A percentile compares a stretch with the other conserved stretches of the same genome.
phyloP scores from a whole-genome alignment of 495 filamentous ascomycete genomes.

The Penicillium lividum region DNA sequence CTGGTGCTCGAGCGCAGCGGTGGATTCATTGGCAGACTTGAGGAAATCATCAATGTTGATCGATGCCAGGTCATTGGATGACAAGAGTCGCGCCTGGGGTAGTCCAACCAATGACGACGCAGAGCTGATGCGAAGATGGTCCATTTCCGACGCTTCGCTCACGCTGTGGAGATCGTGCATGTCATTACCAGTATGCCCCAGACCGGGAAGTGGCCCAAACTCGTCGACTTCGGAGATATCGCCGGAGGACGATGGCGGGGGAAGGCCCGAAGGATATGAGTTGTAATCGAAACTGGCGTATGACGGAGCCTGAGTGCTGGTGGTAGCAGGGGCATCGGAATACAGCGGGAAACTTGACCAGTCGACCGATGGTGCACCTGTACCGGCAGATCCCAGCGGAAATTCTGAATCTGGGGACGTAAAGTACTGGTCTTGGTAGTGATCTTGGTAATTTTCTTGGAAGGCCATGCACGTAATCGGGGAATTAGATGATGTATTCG shows the following conservation, averaged over 20 bases:
- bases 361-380: constrained; percentile 65
- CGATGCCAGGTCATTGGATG: constrained; percentile 55
- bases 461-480: constrained; percentile 46
- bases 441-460: constrained; percentile 47
- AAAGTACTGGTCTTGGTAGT: constrained; percentile 43
- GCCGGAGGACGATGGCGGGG: constrained; percentile 69
- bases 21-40: constrained; percentile 50
- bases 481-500: constrained; percentile 36
- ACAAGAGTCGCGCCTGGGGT: constrained; percentile 51
- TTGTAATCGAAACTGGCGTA: constrained; percentile 68
- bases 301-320: constrained; percentile 69
- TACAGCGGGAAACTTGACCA: constrained; percentile 74
- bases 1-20: constrained; percentile 48
- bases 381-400: constrained; percentile 65
- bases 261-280: constrained; percentile 49
- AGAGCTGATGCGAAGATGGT: constrained; percentile 54
- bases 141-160: constrained; percentile 56
- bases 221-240: constrained; percentile 77
- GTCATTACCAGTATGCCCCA: constrained; percentile 36
- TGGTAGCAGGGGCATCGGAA: constrained; percentile 58
- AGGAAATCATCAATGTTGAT: constrained; percentile 67
- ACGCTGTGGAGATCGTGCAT: constrained; percentile 50
- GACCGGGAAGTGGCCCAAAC: constrained; percentile 43
- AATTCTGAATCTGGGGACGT: constrained; percentile 61
- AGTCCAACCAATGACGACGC: constrained; percentile 56